Conservation (phyloP, 2,329 filamentous ascomycete species). For the Bipolaris sorokiniana region DNA sequence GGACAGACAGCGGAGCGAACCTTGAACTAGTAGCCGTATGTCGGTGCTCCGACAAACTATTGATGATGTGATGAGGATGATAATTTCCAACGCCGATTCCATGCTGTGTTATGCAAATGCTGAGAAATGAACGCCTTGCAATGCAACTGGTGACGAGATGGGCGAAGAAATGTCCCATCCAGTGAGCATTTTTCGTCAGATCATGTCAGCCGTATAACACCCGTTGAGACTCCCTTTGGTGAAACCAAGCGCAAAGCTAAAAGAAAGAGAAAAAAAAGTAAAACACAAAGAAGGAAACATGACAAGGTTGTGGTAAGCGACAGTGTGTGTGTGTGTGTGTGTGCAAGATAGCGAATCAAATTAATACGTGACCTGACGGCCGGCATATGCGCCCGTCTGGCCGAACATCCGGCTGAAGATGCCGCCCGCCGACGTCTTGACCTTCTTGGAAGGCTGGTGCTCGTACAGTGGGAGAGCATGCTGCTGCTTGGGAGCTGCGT, state of each 20-base stretch:
- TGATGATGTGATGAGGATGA: slow-evolving; percentile 7
- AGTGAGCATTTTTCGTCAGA: slow-evolving; percentile 17
- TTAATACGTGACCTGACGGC: slow-evolving; percentile 41
- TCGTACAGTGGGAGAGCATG: slow-evolving; percentile 48
- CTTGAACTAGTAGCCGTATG: slow-evolving; percentile 4
- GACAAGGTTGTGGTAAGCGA: slow-evolving; percentile 25
- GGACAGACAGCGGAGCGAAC: slow-evolving; percentile 10
- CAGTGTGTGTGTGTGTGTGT: slow-evolving; percentile 16
- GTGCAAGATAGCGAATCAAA: slow-evolving; percentile 29
- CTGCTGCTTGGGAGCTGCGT: slow-evolving; percentile 36
- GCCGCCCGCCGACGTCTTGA: slow-evolving; percentile 44
- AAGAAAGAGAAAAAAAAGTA: slow-evolving; percentile 17
- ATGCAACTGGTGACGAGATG: slow-evolving; percentile 14
- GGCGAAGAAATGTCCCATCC: slow-evolving; percentile 19
- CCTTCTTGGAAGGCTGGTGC: slow-evolving; percentile 50
- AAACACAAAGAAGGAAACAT: slow-evolving; percentile 4
- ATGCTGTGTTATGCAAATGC: slow-evolving; percentile 17
- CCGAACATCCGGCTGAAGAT: slow-evolving; percentile 50
- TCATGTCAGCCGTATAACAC: slow-evolving; percentile 7
- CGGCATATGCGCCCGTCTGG: slow-evolving; percentile 33
- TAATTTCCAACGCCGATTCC: slow-evolving; percentile 15
- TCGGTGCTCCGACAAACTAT: slow-evolving; percentile 14
- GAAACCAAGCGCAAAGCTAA: slow-evolving; percentile 2
- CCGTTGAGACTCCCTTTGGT: neutral
- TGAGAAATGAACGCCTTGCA: slow-evolving; percentile 10